These are phyloP conservation scores for Yarrowia sp. DNA, from an alignment of 805 yeast genomes.

Conservation along the genomic window DNA sequence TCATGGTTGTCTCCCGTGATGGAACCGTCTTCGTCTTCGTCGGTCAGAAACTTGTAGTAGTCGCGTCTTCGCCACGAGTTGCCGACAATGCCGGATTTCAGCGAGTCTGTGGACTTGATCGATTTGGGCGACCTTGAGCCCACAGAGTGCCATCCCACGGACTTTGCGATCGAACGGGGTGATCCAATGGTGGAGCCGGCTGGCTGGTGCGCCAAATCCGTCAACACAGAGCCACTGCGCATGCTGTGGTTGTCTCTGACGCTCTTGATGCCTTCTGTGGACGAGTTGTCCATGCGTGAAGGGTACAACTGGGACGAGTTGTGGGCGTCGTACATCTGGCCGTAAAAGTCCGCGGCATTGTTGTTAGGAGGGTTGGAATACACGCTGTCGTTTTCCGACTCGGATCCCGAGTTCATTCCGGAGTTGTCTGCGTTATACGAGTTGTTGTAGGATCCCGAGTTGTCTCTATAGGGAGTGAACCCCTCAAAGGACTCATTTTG, in stretches of 20 bases:
- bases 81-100: constrained; percentile 18
- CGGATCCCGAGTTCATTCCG: neutral
- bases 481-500: neutral
- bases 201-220: constrained; percentile 8
- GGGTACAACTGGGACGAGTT: constrained; percentile 17
- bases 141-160: constrained; percentile 23
- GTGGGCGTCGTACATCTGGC: constrained; percentile 33
- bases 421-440: neutral
- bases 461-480: neutral
- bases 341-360: constrained; percentile 25
- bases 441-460: neutral
- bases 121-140: constrained; percentile 35
- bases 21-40: constrained; percentile 8
- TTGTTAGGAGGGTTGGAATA: constrained; percentile 24
- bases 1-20: neutral
- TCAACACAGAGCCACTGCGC: constrained; percentile 25
- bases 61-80: constrained; percentile 9
- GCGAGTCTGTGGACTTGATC: constrained; percentile 24
- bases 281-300: constrained; percentile 31
- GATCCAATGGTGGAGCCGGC: constrained; percentile 20
- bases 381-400: constrained; percentile 8
- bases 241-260: constrained; percentile 24
- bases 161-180: constrained; percentile 19
- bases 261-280: constrained; percentile 30
- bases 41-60: constrained; percentile 34